Base-by-base conservation (phyloP, 2,329 filamentous ascomycete species). In the Penicillium sp. region DNA sequence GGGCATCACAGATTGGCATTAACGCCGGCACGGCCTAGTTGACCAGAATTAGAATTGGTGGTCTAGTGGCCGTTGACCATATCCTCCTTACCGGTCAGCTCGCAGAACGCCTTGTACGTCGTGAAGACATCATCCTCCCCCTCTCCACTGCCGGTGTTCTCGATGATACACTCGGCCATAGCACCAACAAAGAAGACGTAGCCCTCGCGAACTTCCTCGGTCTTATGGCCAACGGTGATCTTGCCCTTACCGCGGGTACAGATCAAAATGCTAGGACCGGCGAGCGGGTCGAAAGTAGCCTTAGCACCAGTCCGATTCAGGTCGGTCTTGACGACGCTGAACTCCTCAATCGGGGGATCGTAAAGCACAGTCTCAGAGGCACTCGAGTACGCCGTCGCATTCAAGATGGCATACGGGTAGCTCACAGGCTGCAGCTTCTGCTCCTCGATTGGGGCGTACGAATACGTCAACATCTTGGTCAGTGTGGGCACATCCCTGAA, bases 331-430 rank as follows among this genome's bases (percentile, higher is more conserved):
- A 96, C 82, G 13, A 98, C 92, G 58, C 84, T 87, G 70, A 98
- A 98, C 68, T 98, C 93, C 45, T 95, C 89, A 56, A 98, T 98
- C 0, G 93, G 93, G 0, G 93, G 93, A 65, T 98, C 88, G 70
- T 98, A 98, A 13, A 97, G 80, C 8, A 81, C 75, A 3, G 83
- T 81, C 6, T 82, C 77, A 2, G 88, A 92, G 43, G 78, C 82
- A 5, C 87, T 89, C 54, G 82, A 87, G 74, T 95, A 96, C 6
- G 86, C 90, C 0, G 78, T 72, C n/a, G 83, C 81, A 69, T 95
- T 95, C 47, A 96, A 77, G 2, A 86, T 88, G 10, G 81, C 86
- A 66, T 93, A 95, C 1, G 90, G 86, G 67, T 95, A 97, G 62
- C 93, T 87, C 13, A 78, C 79, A 0, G 93, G 89, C 4, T 79